A percentile compares a stretch with the other conserved stretches of the same genome.
phyloP scores from a whole-genome alignment of 768 basidiomycete species.

The Kwoniella heveanensis region DNA sequence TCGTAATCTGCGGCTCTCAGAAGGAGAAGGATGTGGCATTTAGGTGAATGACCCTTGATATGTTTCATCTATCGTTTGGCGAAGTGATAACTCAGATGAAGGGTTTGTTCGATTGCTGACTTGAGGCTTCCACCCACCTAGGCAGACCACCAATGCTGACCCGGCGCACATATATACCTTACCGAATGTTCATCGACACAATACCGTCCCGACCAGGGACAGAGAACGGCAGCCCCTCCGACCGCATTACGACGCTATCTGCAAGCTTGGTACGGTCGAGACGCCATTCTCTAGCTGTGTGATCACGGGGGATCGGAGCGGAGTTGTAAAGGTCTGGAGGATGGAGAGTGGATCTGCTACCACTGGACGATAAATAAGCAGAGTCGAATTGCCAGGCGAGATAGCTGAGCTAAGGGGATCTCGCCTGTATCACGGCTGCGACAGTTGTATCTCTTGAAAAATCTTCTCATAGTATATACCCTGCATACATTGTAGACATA shows the following conservation, averaged over 20 bases:
- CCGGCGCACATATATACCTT: constrained; percentile 47
- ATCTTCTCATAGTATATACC: too few relatives aligned
- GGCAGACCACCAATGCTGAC: constrained; percentile 33
- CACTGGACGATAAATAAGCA: constrained; percentile 1
- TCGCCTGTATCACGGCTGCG: background rate
- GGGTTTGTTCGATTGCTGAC: too few relatives aligned
- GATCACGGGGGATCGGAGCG: constrained; percentile 86
- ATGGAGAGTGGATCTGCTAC: constrained; percentile 39
- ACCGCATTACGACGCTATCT: constrained; percentile 87
- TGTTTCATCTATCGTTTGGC: too few relatives aligned
- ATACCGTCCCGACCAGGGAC: constrained; percentile 67
- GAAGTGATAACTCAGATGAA: too few relatives aligned
- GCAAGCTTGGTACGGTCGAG: constrained; percentile 80
- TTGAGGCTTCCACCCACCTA: too few relatives aligned
- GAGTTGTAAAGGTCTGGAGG: constrained; percentile 79
- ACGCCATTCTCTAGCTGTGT: constrained; percentile 90
- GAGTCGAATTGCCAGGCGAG: too few relatives aligned
- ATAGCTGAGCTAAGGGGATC: too few relatives aligned
- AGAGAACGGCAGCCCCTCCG: constrained; percentile 82
- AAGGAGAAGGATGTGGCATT: constrained; percentile 73
- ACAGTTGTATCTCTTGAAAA: background rate
- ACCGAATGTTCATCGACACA: constrained; percentile 44
- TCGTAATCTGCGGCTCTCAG: constrained; percentile 76
- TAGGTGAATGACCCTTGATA: constrained; percentile 63
- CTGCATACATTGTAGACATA: too few relatives aligned